A percentile compares a stretch with the other conserved stretches of the same genome.
phyloP scores from a whole-genome alignment of 139 green algal genomes.

The Nannochloris sp. region DNA sequence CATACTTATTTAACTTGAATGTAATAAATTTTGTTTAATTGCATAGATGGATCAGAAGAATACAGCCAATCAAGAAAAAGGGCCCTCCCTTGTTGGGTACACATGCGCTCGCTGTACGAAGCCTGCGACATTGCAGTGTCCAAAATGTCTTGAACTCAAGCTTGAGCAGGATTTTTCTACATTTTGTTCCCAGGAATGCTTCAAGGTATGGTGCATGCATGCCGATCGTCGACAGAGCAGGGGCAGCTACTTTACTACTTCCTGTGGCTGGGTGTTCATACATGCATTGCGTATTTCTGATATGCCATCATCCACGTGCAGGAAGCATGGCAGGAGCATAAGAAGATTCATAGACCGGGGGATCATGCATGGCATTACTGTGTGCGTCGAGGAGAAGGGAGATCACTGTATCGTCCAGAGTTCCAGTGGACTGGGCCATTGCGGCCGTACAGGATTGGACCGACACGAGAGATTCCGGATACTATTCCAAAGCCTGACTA shows the following conservation, averaged over 20 bases:
- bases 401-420: slow-evolving; percentile 48
- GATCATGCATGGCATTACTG: slow-evolving; percentile 64
- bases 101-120: slow-evolving; percentile 56
- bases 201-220: slow-evolving; percentile 63
- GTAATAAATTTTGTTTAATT: background rate
- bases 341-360: slow-evolving; percentile 54
- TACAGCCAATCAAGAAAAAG: background rate
- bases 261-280: background rate
- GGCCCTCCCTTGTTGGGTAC: background rate
- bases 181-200: slow-evolving; percentile 94
- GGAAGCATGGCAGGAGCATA: slow-evolving; percentile 68
- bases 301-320: slow-evolving; percentile 38
- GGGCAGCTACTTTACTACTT: no score
- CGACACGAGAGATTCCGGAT: slow-evolving; percentile 58
- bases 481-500: slow-evolving; percentile 64
- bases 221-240: no score
- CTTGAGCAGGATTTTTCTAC: slow-evolving; percentile 56
- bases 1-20: no score
- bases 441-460: slow-evolving; percentile 63
- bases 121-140: slow-evolving; percentile 81
- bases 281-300: slow-evolving; percentile 22
- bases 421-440: slow-evolving; percentile 84
- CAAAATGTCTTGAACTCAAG: slow-evolving; percentile 76
- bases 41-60: background rate
- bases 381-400: slow-evolving; percentile 49